Percentiles rank a stretch among this genome's conserved stretches.
Conservation (phyloP, 441 rosid genomes). For the Erodium moschatum region DNA sequence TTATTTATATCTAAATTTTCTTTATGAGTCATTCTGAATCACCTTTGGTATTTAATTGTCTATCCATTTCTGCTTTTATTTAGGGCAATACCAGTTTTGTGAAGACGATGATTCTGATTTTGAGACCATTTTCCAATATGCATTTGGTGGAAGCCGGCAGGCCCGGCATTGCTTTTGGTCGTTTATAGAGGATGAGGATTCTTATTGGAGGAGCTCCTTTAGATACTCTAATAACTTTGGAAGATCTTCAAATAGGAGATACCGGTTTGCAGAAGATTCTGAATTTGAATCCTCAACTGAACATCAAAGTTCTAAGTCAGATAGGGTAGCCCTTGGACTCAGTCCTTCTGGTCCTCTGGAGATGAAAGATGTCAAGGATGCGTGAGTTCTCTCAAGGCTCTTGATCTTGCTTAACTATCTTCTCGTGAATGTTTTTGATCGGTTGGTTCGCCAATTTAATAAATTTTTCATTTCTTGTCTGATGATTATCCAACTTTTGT, state of each 20-base stretch:
- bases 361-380: conserved; percentile 63
- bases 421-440: no score
- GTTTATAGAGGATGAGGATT: conserved; percentile 46
- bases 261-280: conserved; percentile 37
- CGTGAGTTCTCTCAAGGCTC: conserved; percentile 40
- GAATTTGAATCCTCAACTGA: conserved; percentile 33
- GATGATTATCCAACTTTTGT: conserved; percentile 8
- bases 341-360: conserved; percentile 62
- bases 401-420: not conserved
- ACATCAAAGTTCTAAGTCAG: conserved; percentile 32
- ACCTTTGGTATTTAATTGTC: conserved; percentile 1
- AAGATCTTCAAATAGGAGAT: conserved; percentile 36
- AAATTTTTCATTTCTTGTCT: not conserved
- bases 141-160: conserved; percentile 42
- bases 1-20: not conserved
- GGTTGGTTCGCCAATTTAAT: no score
- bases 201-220: conserved; percentile 40
- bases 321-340: conserved; percentile 73
- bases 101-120: conserved; percentile 43
- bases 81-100: conserved; percentile 55
- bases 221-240: conserved; percentile 31
- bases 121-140: conserved; percentile 48
- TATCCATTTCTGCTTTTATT: conserved; percentile 18
- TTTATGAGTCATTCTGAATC: conserved; percentile 7
- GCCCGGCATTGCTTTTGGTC: conserved; percentile 45